phyloP scores from a whole-genome alignment of 495 filamentous ascomycete species.

The Achaetomiella virescens region DNA sequence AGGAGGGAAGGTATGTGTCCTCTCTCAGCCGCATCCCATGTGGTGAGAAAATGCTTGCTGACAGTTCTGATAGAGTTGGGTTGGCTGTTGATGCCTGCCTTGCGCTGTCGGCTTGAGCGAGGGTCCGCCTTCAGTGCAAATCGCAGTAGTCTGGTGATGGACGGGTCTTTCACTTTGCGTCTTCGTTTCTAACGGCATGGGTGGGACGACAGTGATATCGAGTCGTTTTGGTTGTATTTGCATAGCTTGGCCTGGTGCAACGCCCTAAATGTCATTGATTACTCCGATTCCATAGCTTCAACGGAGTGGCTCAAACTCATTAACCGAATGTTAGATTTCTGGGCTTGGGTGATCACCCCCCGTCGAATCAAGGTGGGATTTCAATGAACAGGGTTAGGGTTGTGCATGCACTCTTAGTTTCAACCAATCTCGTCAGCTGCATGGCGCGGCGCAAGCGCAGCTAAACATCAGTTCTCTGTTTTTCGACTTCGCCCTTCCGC shows the following conservation, averaged over 20 bases:
- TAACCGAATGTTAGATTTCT: neutral
- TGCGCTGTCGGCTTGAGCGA: slow-evolving; percentile 54
- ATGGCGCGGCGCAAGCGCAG: slow-evolving; percentile 13
- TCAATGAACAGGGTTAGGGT: neutral
- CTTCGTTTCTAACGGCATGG: slow-evolving; percentile 13
- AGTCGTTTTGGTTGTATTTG: slow-evolving; percentile 11
- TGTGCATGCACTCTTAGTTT: neutral
- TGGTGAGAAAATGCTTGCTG: slow-evolving; percentile 13
- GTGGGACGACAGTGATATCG: slow-evolving; percentile 6
- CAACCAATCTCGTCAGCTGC: neutral
- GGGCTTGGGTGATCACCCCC: no score
- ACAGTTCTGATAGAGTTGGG: slow-evolving; percentile 57
- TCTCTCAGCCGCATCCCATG: neutral
- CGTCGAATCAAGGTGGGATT: no score
- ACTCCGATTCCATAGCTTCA: neutral
- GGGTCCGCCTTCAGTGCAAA: no score
- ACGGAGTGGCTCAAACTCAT: no score
- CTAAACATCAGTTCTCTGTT: no score
- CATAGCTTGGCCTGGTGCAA: slow-evolving; percentile 3
- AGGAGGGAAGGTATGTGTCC: slow-evolving; percentile 74
- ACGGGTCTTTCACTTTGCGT: neutral
- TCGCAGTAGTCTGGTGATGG: no score
- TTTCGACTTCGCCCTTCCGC: no score
- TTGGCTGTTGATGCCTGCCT: slow-evolving; percentile 88
- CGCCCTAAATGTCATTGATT: neutral